A percentile compares a stretch with the other conserved stretches of the same genome.
Evolutionary conservation across 805 yeast genomes (phyloP).

Genomic region (Metschnikowia drakensbergensis): DNA sequence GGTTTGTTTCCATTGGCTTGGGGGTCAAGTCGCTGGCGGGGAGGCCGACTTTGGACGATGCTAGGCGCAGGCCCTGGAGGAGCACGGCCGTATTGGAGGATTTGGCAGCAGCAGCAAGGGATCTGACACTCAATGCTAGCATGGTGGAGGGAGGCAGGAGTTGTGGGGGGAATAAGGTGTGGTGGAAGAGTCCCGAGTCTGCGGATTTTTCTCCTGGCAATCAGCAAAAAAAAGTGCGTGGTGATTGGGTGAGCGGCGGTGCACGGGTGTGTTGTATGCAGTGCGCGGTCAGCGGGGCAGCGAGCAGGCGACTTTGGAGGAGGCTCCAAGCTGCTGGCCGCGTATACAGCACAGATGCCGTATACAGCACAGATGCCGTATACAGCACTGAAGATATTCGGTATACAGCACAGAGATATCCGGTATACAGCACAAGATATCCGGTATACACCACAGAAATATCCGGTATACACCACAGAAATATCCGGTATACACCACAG

Average conservation of each 20-base stretch:
- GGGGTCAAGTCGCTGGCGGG: slow-evolving; percentile 47
- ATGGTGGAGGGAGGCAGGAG: slow-evolving; percentile 10
- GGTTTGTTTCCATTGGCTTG: slow-evolving; percentile 55
- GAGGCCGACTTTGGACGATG: slow-evolving; percentile 20
- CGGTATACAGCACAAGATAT: no score
- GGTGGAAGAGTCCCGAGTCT: slow-evolving; percentile 6
- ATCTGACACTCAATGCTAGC: slow-evolving; percentile 29
- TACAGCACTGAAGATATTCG: no score
- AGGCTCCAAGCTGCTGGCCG: no score
- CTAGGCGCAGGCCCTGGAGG: slow-evolving; percentile 18
- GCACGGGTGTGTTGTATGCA: slow-evolving; percentile 13
- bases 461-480: no score
- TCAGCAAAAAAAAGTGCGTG: slow-evolving; percentile 34
- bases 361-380: no score
- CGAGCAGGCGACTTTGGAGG: no score
- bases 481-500: no score
- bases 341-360: no score
- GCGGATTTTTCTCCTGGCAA: slow-evolving; percentile 12
- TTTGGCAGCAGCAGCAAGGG: slow-evolving; percentile 20
- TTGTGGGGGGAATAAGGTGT: background rate
- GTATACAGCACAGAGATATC: no score
- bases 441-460: no score
- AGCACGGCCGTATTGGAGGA: background rate
- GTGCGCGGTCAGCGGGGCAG: no score
- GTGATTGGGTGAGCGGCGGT: slow-evolving; percentile 30